Evolutionary conservation across 345 rosid genomes (phyloP).

Genomic region (Eucalyptus regnans): DNA sequence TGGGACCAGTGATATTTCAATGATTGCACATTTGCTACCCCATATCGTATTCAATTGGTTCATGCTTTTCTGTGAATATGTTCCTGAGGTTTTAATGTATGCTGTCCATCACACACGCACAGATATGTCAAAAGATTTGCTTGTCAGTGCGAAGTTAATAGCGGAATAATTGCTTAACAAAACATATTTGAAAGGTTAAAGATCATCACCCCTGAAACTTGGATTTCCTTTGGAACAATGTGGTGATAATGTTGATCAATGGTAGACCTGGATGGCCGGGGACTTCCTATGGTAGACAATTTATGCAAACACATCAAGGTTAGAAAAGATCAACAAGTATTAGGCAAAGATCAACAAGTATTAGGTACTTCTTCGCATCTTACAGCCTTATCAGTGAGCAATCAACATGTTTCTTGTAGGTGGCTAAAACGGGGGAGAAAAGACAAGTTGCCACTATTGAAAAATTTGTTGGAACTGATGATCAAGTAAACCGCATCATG

Average conservation of each 20-base stretch:
- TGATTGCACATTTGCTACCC: too few relatives aligned
- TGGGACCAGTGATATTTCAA: too few relatives aligned
- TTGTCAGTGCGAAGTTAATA: too few relatives aligned
- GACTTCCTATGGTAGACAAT: neutral
- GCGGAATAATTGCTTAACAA: too few relatives aligned
- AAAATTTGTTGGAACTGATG: neutral
- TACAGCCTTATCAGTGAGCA: neutral
- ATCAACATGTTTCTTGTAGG: neutral
- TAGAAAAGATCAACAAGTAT: neutral
- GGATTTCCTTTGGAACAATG: neutral
- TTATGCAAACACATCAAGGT: neutral
- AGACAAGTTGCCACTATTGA: neutral
- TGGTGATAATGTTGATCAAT: neutral
- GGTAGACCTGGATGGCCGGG: neutral
- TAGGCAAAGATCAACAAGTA: neutral
- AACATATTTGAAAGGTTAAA: too few relatives aligned
- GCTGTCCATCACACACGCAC: neutral
- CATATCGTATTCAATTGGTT: too few relatives aligned
- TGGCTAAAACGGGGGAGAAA: neutral
- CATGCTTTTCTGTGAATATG: neutral
- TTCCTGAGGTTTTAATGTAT: neutral
- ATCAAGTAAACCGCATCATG: neutral
- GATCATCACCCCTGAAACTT: neutral
- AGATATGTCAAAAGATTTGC: too few relatives aligned
- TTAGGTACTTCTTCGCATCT: neutral